A percentile compares a stretch with the other conserved stretches of the same genome.
Evolutionary conservation across 257 asterid genomes (phyloP).

Genomic region (Oldenlandia corymbosa): DNA sequence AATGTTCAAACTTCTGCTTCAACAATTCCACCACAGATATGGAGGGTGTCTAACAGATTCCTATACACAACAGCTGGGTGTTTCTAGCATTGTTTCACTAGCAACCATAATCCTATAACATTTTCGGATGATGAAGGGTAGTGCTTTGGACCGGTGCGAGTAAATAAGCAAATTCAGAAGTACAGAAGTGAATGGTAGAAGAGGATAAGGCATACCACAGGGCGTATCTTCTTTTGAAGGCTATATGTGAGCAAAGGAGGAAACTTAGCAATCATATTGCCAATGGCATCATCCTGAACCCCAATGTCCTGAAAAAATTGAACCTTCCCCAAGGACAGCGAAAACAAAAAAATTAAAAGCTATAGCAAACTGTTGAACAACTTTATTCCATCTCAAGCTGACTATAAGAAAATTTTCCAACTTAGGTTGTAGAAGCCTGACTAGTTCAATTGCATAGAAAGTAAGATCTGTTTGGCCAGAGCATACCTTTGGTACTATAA

Average conservation of each 20-base stretch:
- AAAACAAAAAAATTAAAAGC: slow-evolving; percentile 3
- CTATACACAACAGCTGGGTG: background rate
- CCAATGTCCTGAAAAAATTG: slow-evolving; percentile 86
- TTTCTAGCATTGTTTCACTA: background rate
- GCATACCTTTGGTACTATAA: slow-evolving; percentile 83
- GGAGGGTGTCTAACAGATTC: no score
- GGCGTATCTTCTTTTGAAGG: slow-evolving; percentile 88
- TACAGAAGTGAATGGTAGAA: background rate
- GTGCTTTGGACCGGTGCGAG: no score
- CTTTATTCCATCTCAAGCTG: background rate
- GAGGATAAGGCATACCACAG: slow-evolving; percentile 45
- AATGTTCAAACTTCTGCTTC: background rate
- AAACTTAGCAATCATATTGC: slow-evolving; percentile 58
- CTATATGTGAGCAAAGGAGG: slow-evolving; percentile 85
- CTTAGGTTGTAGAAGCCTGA: background rate
- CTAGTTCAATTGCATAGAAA: background rate
- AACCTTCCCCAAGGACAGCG: slow-evolving; percentile 41
- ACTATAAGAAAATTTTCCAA: background rate
- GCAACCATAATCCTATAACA: background rate
- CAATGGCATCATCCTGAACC: slow-evolving; percentile 64
- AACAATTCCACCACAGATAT: background rate
- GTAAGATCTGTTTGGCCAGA: background rate
- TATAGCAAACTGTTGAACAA: background rate
- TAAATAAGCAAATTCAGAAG: background rate
- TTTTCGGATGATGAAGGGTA: background rate